These are phyloP conservation scores for Rosa persica DNA, from an alignment of 306 rosid genomes.

Conservation along the genomic window DNA sequence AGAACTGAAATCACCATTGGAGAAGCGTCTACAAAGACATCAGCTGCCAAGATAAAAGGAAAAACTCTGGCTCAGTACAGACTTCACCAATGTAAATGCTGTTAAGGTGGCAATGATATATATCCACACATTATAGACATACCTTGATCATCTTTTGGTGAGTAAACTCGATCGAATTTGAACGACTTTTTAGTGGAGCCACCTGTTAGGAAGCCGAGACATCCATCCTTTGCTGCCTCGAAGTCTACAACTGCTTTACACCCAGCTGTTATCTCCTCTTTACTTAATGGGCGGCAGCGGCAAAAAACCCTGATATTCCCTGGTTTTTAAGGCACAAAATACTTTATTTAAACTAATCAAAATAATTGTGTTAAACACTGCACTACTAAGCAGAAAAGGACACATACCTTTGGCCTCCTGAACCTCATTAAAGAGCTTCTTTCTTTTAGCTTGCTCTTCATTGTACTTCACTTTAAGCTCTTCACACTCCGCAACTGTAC, in stretches of 20 bases:
- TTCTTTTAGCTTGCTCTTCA: slow-evolving; percentile 77
- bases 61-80: slow-evolving; percentile 16
- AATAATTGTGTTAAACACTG: neutral
- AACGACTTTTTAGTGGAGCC: slow-evolving; percentile 63
- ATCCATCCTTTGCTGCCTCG: slow-evolving; percentile 81
- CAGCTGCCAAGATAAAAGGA: slow-evolving; percentile 58
- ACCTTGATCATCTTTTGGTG: slow-evolving; percentile 88
- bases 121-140: neutral
- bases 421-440: slow-evolving; percentile 81
- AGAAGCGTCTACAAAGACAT: slow-evolving; percentile 77
- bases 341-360: slow-evolving; percentile 7
- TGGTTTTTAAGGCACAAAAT: slow-evolving; percentile 20
- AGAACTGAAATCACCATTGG: slow-evolving; percentile 78
- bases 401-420: slow-evolving; percentile 84
- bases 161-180: slow-evolving; percentile 78
- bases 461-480: slow-evolving; percentile 76
- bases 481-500: slow-evolving; percentile 81
- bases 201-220: slow-evolving; percentile 60
- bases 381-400: neutral
- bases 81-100: neutral
- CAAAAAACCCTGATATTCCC: slow-evolving; percentile 90
- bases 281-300: slow-evolving; percentile 86
- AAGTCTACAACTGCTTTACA: slow-evolving; percentile 68
- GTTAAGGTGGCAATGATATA: slow-evolving; percentile 11
- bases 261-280: slow-evolving; percentile 55